Base-by-base conservation (phyloP, 208 protist species). In the Phytomonas sp. region DNA sequence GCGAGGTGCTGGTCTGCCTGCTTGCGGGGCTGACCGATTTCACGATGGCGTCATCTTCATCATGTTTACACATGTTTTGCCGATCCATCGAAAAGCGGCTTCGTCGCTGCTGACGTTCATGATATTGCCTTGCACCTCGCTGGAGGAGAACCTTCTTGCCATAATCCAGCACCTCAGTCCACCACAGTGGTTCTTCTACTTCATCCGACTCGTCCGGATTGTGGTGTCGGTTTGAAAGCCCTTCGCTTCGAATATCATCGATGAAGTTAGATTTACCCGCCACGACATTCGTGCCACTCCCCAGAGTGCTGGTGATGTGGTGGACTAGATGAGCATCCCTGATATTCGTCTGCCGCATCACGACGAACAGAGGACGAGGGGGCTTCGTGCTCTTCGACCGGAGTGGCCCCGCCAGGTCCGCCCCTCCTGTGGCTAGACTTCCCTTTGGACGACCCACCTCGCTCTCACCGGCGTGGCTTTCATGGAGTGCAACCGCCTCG, bases 161-260 rank as follows among this genome's bases (percentile, higher is more conserved):
- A 61, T 83, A 71, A 46, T 76, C 61, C 30, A 83, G 28, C 17
- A 88, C 74, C 62, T 88, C 83, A n/a, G 29, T 70, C 83, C 83
- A 88, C 80, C 80, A 85, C 28, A 88, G 77, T n/a, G 73, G 74
- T 36, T 88, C 75, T 31, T 77, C 75, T 8, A 75, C 72, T 11
- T 76, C 73, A 23, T 76, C 68, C 0, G 71, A 70, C 7, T 56
- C 60, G 7, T 67, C 70, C 7, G 60, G 46, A 46, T 9, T 4
- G 36, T 40, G 36, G 36, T 40, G 36, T 9, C 36, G 6, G 36
- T 40, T 9, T 4, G 36, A 9, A 13, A 13, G 36, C 9, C 6
- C 9, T 40, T 40, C 36, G 36, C 36, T 40, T 4, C 36, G 6
- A 40, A 40, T 9, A 9, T 13, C 36, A 40, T 9, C 36, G 34